Conservation (phyloP, 768 basidiomycete species). For the Lentinula lateritia region DNA sequence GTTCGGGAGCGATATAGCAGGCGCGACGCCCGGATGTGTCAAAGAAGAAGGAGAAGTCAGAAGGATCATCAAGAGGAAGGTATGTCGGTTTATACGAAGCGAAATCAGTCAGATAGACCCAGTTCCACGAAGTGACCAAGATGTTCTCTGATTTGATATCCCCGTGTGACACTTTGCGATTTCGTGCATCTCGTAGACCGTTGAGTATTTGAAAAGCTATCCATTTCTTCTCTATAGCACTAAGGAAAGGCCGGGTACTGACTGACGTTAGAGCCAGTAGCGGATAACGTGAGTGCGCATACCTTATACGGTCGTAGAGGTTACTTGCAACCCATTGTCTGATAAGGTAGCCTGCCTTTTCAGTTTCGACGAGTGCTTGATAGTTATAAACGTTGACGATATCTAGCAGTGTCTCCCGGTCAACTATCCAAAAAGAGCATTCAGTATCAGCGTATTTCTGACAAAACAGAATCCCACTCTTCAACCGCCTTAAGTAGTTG, state of each 20-base stretch:
- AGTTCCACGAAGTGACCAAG: conserved; percentile 93
- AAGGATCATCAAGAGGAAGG: conserved; percentile 92
- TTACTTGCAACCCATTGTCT: conserved; percentile 94
- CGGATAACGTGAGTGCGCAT: conserved; percentile 16
- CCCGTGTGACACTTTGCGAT: conserved; percentile 89
- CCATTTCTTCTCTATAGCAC: conserved; percentile 94
- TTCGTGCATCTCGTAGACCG: conserved; percentile 76
- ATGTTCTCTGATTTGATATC: conserved; percentile 98
- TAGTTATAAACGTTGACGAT: conserved; percentile 87
- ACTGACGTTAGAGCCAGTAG: not conserved
- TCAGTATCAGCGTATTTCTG: not conserved
- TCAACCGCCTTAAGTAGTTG: conserved; percentile 70
- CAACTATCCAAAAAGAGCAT: conserved; percentile 42
- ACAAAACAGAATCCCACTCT: conserved; percentile 41
- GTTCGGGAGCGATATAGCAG: conserved; percentile 94
- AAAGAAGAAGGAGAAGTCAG: conserved; percentile 97
- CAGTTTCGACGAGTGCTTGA: conserved; percentile 88
- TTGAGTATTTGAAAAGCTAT: conserved; percentile 90
- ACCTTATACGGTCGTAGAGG: conserved; percentile 97
- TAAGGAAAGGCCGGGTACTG: conserved; percentile 94
- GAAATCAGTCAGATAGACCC: conserved; percentile 94
- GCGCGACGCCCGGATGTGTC: conserved; percentile 91
- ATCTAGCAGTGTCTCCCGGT: conserved; percentile 78
- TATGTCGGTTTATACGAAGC: conserved; percentile 93
- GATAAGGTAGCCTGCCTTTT: conserved; percentile 92